Evolutionary conservation across 2,329 filamentous ascomycete genomes (phyloP).

Genomic region (Cladophialophora yegresii): DNA sequence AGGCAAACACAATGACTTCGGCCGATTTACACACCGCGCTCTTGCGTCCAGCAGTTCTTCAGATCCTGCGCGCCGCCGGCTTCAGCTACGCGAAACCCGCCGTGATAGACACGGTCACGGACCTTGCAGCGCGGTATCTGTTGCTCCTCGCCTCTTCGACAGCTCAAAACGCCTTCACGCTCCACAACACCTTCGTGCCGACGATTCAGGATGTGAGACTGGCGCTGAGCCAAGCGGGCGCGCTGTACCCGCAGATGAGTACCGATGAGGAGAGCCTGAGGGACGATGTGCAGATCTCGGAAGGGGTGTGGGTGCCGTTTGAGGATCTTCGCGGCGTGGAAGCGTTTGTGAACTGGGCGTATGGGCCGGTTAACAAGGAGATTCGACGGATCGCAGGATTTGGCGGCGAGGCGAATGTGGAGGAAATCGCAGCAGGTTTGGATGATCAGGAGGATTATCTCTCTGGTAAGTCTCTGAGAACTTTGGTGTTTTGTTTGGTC

Average conservation of each 20-base stretch:
- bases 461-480: constrained; percentile 53
- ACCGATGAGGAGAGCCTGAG: constrained; percentile 68
- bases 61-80: constrained; percentile 87
- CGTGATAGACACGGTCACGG: constrained; percentile 83
- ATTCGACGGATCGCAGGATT: constrained; percentile 78
- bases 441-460: constrained; percentile 68
- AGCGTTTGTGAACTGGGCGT: constrained; percentile 77
- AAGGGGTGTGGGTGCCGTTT: constrained; percentile 36
- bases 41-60: constrained; percentile 81
- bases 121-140: constrained; percentile 81
- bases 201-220: constrained; percentile 78
- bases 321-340: constrained; percentile 78
- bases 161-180: constrained; percentile 69
- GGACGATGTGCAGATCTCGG: constrained; percentile 49
- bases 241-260: constrained; percentile 68
- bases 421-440: constrained; percentile 49
- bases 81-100: constrained; percentile 80
- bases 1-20: constrained; percentile 47
- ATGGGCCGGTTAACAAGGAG: constrained; percentile 71
- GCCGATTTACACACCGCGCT: constrained; percentile 69
- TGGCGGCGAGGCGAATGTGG: constrained; percentile 56
- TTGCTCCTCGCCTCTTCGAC: constrained; percentile 71
- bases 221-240: constrained; percentile 79
- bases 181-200: constrained; percentile 65
- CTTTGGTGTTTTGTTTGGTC: neutral